Conservation (phyloP, 371 early-diverging fungal genomes). For the Mucor sp. region DNA sequence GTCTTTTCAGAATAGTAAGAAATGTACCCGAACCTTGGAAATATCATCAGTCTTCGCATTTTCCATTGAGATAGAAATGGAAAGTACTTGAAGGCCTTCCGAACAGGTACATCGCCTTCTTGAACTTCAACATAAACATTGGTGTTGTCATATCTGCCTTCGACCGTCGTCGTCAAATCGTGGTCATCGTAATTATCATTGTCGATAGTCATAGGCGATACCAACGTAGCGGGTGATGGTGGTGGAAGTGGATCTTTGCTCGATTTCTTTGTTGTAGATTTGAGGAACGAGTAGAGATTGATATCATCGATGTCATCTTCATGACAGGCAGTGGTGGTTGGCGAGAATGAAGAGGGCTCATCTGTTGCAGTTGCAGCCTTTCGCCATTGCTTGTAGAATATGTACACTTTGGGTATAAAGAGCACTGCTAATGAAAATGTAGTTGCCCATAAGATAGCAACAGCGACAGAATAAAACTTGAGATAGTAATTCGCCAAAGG, state of each 20-base stretch:
- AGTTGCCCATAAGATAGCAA: slow-evolving; percentile 53
- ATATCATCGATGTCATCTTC: not conserved
- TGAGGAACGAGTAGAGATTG: not conserved
- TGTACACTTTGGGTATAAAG: slow-evolving; percentile 54
- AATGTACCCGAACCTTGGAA: slow-evolving; percentile 53
- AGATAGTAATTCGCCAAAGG: slow-evolving; percentile 49
- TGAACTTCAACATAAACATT: slow-evolving; percentile 31
- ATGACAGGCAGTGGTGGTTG: not conserved
- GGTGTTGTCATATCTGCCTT: slow-evolving; percentile 7
- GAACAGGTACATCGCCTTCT: slow-evolving; percentile 50
- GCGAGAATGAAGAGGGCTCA: not conserved
- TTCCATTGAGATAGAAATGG: slow-evolving; percentile 55
- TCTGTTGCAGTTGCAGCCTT: not conserved
- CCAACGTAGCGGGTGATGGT: not conserved
- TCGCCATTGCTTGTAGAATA: slow-evolving; percentile 21
- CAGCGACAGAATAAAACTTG: slow-evolving; percentile 47
- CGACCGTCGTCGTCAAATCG: not conserved
- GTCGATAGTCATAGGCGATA: not conserved
- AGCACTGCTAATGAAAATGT: slow-evolving; percentile 51
- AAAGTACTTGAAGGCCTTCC: slow-evolving; percentile 49
- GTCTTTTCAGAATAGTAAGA: slow-evolving; percentile 49
- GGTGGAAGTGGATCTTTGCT: not conserved
- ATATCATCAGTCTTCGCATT: slow-evolving; percentile 54
- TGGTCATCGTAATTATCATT: too few relatives aligned
- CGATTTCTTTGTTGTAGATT: not conserved